Percentiles rank a stretch among this genome's conserved stretches.
These are phyloP conservation scores for Globisporangium carolinianum DNA, from an alignment of 352 stramenopile species.

Conservation along the genomic window DNA sequence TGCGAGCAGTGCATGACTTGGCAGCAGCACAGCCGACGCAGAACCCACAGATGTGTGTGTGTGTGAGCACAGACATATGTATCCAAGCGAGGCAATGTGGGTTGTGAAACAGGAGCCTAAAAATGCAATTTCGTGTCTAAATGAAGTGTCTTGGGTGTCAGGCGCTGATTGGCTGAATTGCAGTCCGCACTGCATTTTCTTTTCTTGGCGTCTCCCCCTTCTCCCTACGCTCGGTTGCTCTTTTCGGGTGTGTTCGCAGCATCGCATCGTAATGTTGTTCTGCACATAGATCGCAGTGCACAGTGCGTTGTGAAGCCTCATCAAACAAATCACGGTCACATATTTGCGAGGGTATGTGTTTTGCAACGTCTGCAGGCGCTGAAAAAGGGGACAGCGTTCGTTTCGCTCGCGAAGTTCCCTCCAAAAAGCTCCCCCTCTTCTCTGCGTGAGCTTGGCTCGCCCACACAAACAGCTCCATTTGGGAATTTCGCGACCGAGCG, in stretches of 20 bases:
- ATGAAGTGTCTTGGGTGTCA: conserved; percentile 26
- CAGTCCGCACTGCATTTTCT: conserved; percentile 10
- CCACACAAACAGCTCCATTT: conserved; percentile 24
- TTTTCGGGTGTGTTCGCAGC: not conserved
- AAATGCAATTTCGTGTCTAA: not conserved
- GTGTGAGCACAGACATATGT: not conserved
- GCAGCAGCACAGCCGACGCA: too few relatives aligned
- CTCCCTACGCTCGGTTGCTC: not conserved
- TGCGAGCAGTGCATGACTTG: too few relatives aligned
- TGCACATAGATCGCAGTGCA: not conserved
- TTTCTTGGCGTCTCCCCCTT: not conserved
- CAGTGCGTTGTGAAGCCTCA: too few relatives aligned
- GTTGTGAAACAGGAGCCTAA: too few relatives aligned
- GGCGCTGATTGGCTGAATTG: conserved; percentile 27
- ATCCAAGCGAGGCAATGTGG: not conserved
- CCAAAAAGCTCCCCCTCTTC: too few relatives aligned
- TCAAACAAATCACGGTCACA: not conserved
- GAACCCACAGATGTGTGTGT: not conserved
- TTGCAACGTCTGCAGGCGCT: not conserved
- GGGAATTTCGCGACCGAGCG: conserved; percentile 27
- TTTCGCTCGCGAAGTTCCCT: too few relatives aligned
- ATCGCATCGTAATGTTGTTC: not conserved
- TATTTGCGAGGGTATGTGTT: not conserved
- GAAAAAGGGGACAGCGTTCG: not conserved
- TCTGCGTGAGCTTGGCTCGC: too few relatives aligned